A percentile compares a stretch with the other conserved stretches of the same genome.
These are phyloP conservation scores for Zygosaccharomyces kombuchaensis DNA, from an alignment of 805 yeast genomes.

Conservation along the genomic window DNA sequence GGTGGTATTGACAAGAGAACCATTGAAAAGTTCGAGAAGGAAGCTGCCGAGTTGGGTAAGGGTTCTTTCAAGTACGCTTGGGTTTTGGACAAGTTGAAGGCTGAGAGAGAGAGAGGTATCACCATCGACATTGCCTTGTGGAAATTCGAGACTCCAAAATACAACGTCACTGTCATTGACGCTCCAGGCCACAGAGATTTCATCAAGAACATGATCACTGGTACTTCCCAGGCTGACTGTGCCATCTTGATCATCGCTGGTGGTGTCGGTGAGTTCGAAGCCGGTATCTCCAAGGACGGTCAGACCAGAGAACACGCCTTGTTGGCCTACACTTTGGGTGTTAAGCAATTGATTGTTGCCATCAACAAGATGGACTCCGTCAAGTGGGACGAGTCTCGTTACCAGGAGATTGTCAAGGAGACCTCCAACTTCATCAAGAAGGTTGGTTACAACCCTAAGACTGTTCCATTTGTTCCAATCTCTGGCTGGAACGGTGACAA, in stretches of 20 bases:
- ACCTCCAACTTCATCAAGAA: slow-evolving; percentile 75
- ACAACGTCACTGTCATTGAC: slow-evolving; percentile 85
- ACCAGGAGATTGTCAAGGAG: slow-evolving; percentile 72
- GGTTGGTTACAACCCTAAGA: slow-evolving; percentile 80
- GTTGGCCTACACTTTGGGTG: slow-evolving; percentile 86
- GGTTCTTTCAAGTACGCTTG: slow-evolving; percentile 98
- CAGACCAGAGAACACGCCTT: slow-evolving; percentile 95
- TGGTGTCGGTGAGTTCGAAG: slow-evolving; percentile 93
- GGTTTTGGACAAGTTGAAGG: slow-evolving; percentile 93
- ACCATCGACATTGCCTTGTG: slow-evolving; percentile 91
- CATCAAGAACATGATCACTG: slow-evolving; percentile 94
- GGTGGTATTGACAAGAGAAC: slow-evolving; percentile 99
- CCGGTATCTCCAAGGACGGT: slow-evolving; percentile 92
- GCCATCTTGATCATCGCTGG: slow-evolving; percentile 88
- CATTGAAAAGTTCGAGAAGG: slow-evolving; percentile 96
- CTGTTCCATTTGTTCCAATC: slow-evolving; percentile 84
- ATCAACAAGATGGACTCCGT: slow-evolving; percentile 94
- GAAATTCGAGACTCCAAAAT: slow-evolving; percentile 89
- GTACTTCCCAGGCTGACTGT: slow-evolving; percentile 92
- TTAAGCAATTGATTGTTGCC: slow-evolving; percentile 80
- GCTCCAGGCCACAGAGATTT: slow-evolving; percentile 97
- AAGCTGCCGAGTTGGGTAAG: slow-evolving; percentile 95
- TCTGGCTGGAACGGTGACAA: slow-evolving; percentile 93
- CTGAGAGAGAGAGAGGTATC: slow-evolving; percentile 97
- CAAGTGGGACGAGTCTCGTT: slow-evolving; percentile 80